Conservation (phyloP, 2,329 filamentous ascomycete species). For the Penicillium concentricum region DNA sequence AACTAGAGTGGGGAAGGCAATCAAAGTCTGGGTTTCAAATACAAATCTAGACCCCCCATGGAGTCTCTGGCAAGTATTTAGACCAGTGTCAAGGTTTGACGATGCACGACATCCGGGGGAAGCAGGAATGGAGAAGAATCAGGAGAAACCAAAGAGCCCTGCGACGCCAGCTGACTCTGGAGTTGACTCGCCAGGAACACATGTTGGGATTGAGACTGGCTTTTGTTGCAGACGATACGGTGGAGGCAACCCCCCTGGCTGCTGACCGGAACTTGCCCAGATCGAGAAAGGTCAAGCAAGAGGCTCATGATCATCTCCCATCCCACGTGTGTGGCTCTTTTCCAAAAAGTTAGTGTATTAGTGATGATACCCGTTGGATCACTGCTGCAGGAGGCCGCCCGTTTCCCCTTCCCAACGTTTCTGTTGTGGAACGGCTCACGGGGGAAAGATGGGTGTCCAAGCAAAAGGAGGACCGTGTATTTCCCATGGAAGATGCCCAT, state of each 20-base stretch:
- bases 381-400: conserved; percentile 35
- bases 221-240: conserved; percentile 10
- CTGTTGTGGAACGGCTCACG: conserved; percentile 33
- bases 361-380: conserved; percentile 18
- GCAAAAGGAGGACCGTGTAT: neutral
- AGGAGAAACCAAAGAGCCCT: neutral
- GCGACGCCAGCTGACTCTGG: conserved; percentile 10
- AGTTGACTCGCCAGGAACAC: conserved; percentile 19
- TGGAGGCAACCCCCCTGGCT: conserved; percentile 2
- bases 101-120: conserved; percentile 21
- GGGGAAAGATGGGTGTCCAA: conserved; percentile 1
- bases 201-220: conserved; percentile 22
- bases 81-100: conserved; percentile 15
- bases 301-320: conserved; percentile 2
- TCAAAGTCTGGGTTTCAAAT: conserved; percentile 8
- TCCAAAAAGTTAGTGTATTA: neutral
- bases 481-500: neutral
- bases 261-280: neutral
- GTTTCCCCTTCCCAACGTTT: conserved; percentile 32
- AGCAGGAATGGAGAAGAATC: conserved; percentile 10
- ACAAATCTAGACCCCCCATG: neutral
- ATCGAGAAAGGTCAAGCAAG: neutral
- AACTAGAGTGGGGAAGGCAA: neutral
- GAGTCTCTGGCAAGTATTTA: conserved; percentile 5
- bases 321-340: conserved; percentile 7